phyloP scores from a whole-genome alignment of 176 grass and related monocot species.

The Lolium rigidum region DNA sequence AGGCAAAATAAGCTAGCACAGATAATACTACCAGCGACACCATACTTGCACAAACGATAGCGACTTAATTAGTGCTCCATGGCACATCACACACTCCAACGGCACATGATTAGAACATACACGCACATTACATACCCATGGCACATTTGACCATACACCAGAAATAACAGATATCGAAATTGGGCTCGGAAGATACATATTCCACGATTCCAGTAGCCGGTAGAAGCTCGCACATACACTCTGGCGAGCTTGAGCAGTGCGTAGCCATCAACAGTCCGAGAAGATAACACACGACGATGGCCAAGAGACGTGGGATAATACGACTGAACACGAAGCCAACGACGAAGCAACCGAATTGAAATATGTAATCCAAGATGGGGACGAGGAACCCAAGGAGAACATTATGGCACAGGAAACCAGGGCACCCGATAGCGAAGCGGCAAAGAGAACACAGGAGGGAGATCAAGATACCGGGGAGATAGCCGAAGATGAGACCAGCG shows the following conservation, averaged over 20 bases:
- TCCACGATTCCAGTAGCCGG: constrained; percentile 2
- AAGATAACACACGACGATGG: background rate
- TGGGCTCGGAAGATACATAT: background rate
- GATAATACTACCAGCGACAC: background rate
- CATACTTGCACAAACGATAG: background rate
- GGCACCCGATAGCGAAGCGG: background rate
- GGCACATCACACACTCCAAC: background rate
- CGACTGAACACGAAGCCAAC: background rate
- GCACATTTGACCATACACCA: background rate
- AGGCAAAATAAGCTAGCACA: background rate
- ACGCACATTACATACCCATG: background rate
- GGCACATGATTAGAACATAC: background rate
- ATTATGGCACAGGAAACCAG: background rate
- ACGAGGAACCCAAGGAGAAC: background rate
- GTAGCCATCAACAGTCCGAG: background rate
- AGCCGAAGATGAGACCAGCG: background rate
- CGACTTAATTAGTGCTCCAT: background rate
- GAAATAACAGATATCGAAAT: background rate
- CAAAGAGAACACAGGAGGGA: background rate
- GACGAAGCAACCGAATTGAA: too few relatives aligned
- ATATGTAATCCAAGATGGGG: background rate
- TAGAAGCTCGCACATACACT: background rate
- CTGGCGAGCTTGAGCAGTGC: background rate
- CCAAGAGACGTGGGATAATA: background rate
- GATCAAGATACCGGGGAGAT: background rate